These are phyloP conservation scores for Cercospora zeina DNA, from an alignment of 2,329 filamentous ascomycete genomes.

Conservation along the genomic window DNA sequence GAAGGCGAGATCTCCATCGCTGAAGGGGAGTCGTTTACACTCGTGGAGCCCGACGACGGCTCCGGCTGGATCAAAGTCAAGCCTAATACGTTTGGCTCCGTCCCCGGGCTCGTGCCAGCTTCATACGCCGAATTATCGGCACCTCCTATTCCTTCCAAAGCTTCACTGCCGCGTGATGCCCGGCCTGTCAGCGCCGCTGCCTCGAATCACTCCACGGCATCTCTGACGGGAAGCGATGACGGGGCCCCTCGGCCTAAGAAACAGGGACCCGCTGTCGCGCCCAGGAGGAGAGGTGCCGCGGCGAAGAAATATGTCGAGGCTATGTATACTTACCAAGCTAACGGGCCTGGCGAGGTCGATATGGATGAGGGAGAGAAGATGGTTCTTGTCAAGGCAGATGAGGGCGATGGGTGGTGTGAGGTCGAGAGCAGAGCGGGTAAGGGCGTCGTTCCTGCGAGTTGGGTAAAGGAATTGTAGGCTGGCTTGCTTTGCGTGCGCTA, in stretches of 20 bases:
- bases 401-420: constrained; percentile 94
- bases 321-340: constrained; percentile 85
- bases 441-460: constrained; percentile 90
- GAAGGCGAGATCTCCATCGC: constrained; percentile 78
- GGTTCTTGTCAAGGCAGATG: constrained; percentile 82
- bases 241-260: constrained; percentile 61
- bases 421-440: constrained; percentile 79
- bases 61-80: constrained; percentile 89
- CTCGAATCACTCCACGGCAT: constrained; percentile 60
- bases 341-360: constrained; percentile 81
- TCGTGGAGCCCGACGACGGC: constrained; percentile 88
- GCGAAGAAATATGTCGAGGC: constrained; percentile 92
- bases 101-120: constrained; percentile 83
- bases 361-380: constrained; percentile 92
- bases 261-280: constrained; percentile 88
- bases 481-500: neutral
- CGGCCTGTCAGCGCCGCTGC: constrained; percentile 57
- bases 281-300: constrained; percentile 58
- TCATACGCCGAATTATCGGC: constrained; percentile 71
- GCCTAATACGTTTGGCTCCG: constrained; percentile 53
- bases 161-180: constrained; percentile 1
- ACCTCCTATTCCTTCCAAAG: constrained; percentile 23
- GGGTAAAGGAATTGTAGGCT: constrained; percentile 68
- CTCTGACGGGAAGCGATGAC: constrained; percentile 57
- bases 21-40: constrained; percentile 73